Percentiles rank a stretch among this genome's conserved stretches.
Conservation (phyloP, 768 basidiomycete species). For the Gelatoporia subvermispora region DNA sequence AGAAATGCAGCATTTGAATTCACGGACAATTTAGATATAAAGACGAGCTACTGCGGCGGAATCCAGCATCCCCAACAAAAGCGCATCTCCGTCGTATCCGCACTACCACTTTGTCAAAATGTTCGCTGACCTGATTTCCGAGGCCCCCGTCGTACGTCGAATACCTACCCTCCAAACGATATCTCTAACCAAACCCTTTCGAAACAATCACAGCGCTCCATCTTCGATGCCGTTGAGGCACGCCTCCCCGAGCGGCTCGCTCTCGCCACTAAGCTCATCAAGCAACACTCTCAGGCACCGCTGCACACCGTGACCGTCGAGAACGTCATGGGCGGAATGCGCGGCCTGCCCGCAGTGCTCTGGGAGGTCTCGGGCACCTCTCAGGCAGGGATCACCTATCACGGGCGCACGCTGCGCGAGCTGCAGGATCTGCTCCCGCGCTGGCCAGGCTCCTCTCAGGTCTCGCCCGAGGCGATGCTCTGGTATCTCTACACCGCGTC, state of each 20-base stretch:
- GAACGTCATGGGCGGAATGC: constrained; percentile 1
- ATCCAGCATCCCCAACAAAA: no score
- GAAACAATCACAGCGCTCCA: background rate
- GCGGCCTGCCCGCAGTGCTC: constrained; percentile 5
- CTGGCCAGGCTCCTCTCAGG: constrained; percentile 1
- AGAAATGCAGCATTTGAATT: no score
- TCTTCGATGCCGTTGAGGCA: background rate
- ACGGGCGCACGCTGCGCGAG: constrained; percentile 3
- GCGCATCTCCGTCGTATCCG: no score
- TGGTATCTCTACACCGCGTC: constrained; percentile 4
- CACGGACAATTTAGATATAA: no score
- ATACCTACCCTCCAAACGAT: background rate
- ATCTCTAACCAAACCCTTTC: no score
- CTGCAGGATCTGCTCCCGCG: background rate
- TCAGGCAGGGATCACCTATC: background rate
- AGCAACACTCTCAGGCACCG: background rate
- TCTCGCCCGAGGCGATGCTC: constrained; percentile 1
- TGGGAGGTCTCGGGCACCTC: constrained; percentile 1
- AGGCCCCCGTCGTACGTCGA: background rate
- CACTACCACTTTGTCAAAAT: no score
- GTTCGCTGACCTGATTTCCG: no score
- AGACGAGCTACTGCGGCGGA: no score
- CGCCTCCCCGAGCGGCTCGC: constrained; percentile 1
- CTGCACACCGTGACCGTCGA: constrained; percentile 2
- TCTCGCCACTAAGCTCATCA: background rate